Conservation (phyloP, 257 asterid genomes). For the Solanum neorickii region DNA sequence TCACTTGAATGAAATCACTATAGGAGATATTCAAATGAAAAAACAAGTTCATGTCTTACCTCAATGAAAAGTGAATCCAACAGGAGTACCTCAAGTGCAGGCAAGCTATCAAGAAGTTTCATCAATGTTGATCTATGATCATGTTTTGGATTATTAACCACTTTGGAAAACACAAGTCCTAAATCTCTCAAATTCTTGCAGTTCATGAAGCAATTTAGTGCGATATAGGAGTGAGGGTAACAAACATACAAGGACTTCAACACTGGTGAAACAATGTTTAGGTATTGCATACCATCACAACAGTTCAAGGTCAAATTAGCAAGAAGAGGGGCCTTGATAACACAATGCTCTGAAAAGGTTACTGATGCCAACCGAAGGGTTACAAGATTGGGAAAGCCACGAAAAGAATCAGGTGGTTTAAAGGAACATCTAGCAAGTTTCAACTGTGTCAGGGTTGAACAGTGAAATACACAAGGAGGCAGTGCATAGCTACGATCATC, state of each 20-base stretch:
- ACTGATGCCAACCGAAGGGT: background rate
- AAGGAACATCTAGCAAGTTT: background rate
- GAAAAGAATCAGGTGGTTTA: background rate
- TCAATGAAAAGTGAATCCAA: background rate
- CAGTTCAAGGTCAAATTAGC: background rate
- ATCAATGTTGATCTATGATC: background rate
- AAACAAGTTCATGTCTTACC: background rate
- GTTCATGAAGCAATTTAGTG: background rate
- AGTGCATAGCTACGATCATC: background rate
- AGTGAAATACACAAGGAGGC: background rate
- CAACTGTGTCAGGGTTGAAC: background rate
- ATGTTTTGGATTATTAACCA: background rate
- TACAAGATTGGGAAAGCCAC: background rate
- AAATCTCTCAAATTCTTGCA: background rate
- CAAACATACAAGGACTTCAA: background rate
- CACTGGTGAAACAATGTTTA: background rate
- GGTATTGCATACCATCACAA: background rate
- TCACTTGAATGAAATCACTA: background rate
- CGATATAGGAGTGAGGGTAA: background rate
- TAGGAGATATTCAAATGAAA: background rate
- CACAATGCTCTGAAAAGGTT: background rate
- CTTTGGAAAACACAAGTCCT: background rate
- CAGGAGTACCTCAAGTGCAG: background rate
- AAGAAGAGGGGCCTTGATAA: background rate
- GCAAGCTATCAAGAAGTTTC: background rate